These are phyloP conservation scores for Blastobotrys apis DNA, from an alignment of 1,139 yeast genomes.

Conservation along the genomic window DNA sequence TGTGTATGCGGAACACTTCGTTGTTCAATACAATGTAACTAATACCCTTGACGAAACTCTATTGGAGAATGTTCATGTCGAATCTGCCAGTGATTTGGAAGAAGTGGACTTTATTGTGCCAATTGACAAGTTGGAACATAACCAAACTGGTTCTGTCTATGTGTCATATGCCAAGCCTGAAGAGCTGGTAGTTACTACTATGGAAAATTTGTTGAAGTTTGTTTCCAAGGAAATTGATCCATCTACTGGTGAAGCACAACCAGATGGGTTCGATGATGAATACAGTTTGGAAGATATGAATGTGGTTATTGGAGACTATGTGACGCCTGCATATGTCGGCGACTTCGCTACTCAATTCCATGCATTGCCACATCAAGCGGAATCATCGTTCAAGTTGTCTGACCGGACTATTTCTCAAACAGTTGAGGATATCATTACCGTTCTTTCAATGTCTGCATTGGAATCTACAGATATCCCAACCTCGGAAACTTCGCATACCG, in stretches of 20 bases:
- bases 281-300: conserved; percentile 83
- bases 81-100: conserved; percentile 52
- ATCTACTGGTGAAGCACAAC: conserved; percentile 64
- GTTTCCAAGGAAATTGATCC: conserved; percentile 79
- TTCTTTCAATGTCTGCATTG: conserved; percentile 62
- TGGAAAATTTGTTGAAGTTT: conserved; percentile 69
- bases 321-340: conserved; percentile 72
- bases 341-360: conserved; percentile 74
- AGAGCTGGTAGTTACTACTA: conserved; percentile 45
- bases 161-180: conserved; percentile 65
- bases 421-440: conserved; percentile 41
- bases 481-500: conserved; percentile 55
- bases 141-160: conserved; percentile 68
- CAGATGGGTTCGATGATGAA: conserved; percentile 91
- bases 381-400: conserved; percentile 58
- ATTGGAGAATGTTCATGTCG: conserved; percentile 74
- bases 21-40: conserved; percentile 77
- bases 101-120: conserved; percentile 68
- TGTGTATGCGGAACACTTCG: conserved; percentile 69
- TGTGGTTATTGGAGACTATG: conserved; percentile 75
- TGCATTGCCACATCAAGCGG: conserved; percentile 50
- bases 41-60: conserved; percentile 79
- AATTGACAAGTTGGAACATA: conserved; percentile 66
- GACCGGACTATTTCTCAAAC: conserved; percentile 46
- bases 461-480: conserved; percentile 72